Conservation (phyloP, 1,139 yeast genomes). For the Geotrichum macrosporum region DNA sequence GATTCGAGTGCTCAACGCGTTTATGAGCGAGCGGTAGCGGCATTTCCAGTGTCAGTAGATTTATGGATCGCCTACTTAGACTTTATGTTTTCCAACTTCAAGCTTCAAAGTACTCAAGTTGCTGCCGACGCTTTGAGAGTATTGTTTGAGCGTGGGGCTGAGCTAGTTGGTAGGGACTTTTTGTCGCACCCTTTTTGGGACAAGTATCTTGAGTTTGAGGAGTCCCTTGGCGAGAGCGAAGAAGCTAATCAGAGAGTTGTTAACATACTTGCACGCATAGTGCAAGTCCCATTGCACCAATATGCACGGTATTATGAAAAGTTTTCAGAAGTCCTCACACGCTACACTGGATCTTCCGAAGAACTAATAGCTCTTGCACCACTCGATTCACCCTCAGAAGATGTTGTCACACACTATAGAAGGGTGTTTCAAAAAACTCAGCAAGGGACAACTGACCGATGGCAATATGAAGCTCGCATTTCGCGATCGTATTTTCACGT, state of each 20-base stretch:
- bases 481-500: slow-evolving; percentile 51
- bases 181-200: slow-evolving; percentile 73
- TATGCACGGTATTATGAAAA: slow-evolving; percentile 53
- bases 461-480: slow-evolving; percentile 58
- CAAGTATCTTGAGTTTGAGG: slow-evolving; percentile 55
- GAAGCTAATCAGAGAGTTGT: slow-evolving; percentile 40
- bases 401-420: slow-evolving; percentile 13
- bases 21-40: slow-evolving; percentile 51
- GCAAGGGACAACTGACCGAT: slow-evolving; percentile 55
- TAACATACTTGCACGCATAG: slow-evolving; percentile 51
- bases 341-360: slow-evolving; percentile 4
- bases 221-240: slow-evolving; percentile 20
- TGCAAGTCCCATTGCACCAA: slow-evolving; percentile 75
- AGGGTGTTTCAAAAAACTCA: slow-evolving; percentile 56
- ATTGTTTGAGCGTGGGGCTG: slow-evolving; percentile 62
- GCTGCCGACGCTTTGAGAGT: slow-evolving; percentile 21
- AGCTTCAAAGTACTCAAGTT: slow-evolving; percentile 22
- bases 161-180: slow-evolving; percentile 65
- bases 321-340: slow-evolving; percentile 17
- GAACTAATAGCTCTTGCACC: slow-evolving; percentile 17
- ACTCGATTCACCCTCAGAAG: slow-evolving; percentile 2
- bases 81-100: slow-evolving; percentile 46
- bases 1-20: slow-evolving; percentile 32
- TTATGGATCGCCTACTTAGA: slow-evolving; percentile 70
- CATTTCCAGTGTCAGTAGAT: slow-evolving; percentile 53